These are phyloP conservation scores for Diplodia seriata DNA, from an alignment of 2,329 filamentous ascomycete genomes.

Conservation along the genomic window DNA sequence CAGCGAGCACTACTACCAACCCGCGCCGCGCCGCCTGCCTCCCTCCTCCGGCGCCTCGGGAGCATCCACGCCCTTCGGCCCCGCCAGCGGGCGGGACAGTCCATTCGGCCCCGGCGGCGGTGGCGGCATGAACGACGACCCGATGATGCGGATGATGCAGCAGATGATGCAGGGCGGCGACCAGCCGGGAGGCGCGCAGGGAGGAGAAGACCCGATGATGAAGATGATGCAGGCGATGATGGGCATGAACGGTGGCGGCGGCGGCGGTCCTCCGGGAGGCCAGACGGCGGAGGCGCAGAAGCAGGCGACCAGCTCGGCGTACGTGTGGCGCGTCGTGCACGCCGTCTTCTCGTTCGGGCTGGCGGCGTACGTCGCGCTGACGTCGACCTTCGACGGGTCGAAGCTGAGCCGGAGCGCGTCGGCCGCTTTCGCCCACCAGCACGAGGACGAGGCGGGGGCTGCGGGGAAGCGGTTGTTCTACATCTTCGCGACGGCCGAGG, in stretches of 20 bases:
- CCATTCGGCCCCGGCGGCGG: background rate
- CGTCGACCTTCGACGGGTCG: constrained; percentile 72
- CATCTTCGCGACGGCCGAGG: constrained; percentile 80
- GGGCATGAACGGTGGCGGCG: constrained; percentile 53
- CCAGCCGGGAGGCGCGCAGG: constrained; percentile 23
- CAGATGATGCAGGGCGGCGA: constrained; percentile 62
- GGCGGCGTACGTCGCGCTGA: constrained; percentile 72
- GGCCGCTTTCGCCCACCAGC: constrained; percentile 30
- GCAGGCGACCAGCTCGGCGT: constrained; percentile 53
- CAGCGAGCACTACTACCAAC: constrained; percentile 73
- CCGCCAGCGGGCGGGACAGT: constrained; percentile 35
- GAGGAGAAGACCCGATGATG: constrained; percentile 30
- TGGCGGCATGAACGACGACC: constrained; percentile 63
- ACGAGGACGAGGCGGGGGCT: constrained; percentile 39
- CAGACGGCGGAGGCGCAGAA: constrained; percentile 44
- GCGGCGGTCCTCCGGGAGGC: constrained; percentile 37
- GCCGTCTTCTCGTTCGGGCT: constrained; percentile 73
- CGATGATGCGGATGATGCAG: constrained; percentile 77
- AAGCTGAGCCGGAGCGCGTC: constrained; percentile 60
- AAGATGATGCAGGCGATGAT: constrained; percentile 45
- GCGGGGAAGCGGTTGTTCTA: constrained; percentile 70
- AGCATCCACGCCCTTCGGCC: constrained; percentile 30
- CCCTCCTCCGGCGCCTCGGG: constrained; percentile 37
- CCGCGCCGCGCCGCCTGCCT: constrained; percentile 51
- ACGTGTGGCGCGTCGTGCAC: constrained; percentile 76